These are phyloP conservation scores for Teunomyces pallodes DNA, from an alignment of 805 yeast genomes.

Conservation along the genomic window DNA sequence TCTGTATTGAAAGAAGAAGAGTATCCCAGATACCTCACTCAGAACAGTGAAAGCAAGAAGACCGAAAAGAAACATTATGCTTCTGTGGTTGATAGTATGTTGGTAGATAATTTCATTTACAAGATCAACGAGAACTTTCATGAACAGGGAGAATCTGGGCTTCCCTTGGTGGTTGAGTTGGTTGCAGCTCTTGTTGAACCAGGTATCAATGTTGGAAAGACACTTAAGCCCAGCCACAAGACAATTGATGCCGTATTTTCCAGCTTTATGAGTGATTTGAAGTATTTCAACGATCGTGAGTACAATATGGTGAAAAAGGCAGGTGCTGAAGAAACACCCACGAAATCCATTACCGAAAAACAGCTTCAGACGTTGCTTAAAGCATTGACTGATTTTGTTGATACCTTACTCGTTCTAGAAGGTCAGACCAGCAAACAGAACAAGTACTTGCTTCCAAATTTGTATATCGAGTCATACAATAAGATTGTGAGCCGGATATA, in stretches of 20 bases:
- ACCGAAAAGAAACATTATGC: neutral
- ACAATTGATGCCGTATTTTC: constrained; percentile 31
- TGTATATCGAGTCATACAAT: constrained; percentile 22
- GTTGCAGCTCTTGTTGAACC: constrained; percentile 20
- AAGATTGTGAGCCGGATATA: constrained; percentile 24
- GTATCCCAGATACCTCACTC: constrained; percentile 1
- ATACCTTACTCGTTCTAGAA: constrained; percentile 19
- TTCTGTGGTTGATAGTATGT: constrained; percentile 24
- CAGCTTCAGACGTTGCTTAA: constrained; percentile 23
- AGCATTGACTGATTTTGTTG: constrained; percentile 22
- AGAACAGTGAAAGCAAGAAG: neutral
- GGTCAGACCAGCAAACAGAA: constrained; percentile 9
- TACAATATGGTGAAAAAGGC: constrained; percentile 13
- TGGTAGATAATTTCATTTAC: constrained; percentile 34
- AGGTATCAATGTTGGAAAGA: constrained; percentile 13
- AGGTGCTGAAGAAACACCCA: neutral
- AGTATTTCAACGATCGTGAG: constrained; percentile 28
- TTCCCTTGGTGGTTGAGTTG: constrained; percentile 25
- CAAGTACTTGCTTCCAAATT: constrained; percentile 16
- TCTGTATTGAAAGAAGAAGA: neutral
- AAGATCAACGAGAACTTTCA: constrained; percentile 27
- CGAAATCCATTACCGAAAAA: constrained; percentile 19
- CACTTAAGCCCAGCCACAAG: constrained; percentile 23
- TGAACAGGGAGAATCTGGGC: constrained; percentile 7
- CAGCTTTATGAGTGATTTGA: constrained; percentile 25